These are phyloP conservation scores for Thielaviopsis populi DNA, from an alignment of 2,329 filamentous ascomycete species.

Conservation along the genomic window DNA sequence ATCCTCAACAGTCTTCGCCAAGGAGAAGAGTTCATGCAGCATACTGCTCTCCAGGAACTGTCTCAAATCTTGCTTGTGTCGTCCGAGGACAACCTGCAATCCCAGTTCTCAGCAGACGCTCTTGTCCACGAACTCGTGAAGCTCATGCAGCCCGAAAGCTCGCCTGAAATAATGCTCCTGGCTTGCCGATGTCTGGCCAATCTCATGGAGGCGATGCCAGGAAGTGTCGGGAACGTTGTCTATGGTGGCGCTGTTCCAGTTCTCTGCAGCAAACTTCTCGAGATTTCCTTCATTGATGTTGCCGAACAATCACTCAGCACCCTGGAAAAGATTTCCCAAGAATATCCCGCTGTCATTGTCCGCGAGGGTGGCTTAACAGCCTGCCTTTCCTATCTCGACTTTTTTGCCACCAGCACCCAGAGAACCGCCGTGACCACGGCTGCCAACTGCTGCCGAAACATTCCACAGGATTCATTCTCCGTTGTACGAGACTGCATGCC, in stretches of 20 bases:
- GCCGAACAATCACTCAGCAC: constrained; percentile 95
- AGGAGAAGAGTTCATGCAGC: constrained; percentile 77
- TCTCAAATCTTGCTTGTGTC: constrained; percentile 88
- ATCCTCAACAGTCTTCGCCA: constrained; percentile 61
- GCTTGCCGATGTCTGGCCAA: constrained; percentile 93
- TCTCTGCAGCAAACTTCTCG: constrained; percentile 82
- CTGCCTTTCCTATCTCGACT: constrained; percentile 91
- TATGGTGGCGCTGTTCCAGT: constrained; percentile 95
- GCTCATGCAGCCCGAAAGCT: constrained; percentile 78
- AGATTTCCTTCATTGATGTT: constrained; percentile 93
- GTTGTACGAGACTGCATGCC: constrained; percentile 95
- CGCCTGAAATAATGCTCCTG: constrained; percentile 91
- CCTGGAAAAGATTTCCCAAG: constrained; percentile 89
- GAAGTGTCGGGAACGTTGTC: constrained; percentile 86
- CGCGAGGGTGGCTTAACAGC: constrained; percentile 88
- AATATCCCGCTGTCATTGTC: constrained; percentile 90
- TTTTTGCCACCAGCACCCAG: constrained; percentile 94
- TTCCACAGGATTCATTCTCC: constrained; percentile 81
- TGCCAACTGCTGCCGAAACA: constrained; percentile 95
- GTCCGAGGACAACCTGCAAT: constrained; percentile 89
- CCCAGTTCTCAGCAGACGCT: constrained; percentile 84
- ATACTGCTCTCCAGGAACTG: constrained; percentile 83
- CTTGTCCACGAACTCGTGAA: constrained; percentile 89
- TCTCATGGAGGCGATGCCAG: constrained; percentile 89
- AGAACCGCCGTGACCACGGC: constrained; percentile 92